Conservation (phyloP, 305 asterid genomes). For the Fraxinus nigra region DNA sequence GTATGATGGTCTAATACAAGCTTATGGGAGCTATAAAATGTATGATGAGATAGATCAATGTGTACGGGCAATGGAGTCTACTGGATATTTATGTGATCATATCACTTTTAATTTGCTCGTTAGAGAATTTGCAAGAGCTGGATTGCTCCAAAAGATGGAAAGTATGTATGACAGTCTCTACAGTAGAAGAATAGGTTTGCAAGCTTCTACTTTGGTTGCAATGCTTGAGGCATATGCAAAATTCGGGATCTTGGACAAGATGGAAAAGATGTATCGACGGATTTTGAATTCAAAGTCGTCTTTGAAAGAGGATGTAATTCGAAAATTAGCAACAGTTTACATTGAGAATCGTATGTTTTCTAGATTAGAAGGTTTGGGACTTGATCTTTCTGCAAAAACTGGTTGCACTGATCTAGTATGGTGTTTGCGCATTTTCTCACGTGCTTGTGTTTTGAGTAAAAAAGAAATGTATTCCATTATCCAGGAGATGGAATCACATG, state of each 20-base stretch:
- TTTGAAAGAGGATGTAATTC: slow-evolving; percentile 27
- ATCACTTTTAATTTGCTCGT: slow-evolving; percentile 30
- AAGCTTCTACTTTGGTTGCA: slow-evolving; percentile 25
- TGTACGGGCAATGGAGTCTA: slow-evolving; percentile 25
- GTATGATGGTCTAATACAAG: slow-evolving; percentile 31
- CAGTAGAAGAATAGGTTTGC: slow-evolving; percentile 23
- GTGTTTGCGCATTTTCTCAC: slow-evolving; percentile 34
- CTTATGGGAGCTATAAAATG: slow-evolving; percentile 29
- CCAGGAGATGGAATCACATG: slow-evolving; percentile 32
- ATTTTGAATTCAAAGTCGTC: slow-evolving; percentile 17
- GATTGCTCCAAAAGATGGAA: slow-evolving; percentile 35
- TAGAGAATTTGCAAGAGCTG: slow-evolving; percentile 32
- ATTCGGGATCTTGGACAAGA: slow-evolving; percentile 31
- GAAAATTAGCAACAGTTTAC: slow-evolving; percentile 29
- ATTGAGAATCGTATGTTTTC: slow-evolving; percentile 34
- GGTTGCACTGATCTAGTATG: slow-evolving; percentile 32
- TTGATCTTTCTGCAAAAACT: slow-evolving; percentile 22
- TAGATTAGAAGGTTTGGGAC: slow-evolving; percentile 31
- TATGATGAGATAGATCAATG: slow-evolving; percentile 33
- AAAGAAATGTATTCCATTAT: slow-evolving; percentile 27
- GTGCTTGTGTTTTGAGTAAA: slow-evolving; percentile 30
- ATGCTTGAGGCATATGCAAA: slow-evolving; percentile 33
- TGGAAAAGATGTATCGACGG: slow-evolving; percentile 27
- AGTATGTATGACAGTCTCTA: slow-evolving; percentile 21
- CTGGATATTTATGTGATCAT: slow-evolving; percentile 30